These are phyloP conservation scores for Salicornia ramosissima DNA, from an alignment of 148 eudicot genomes.

Conservation along the genomic window DNA sequence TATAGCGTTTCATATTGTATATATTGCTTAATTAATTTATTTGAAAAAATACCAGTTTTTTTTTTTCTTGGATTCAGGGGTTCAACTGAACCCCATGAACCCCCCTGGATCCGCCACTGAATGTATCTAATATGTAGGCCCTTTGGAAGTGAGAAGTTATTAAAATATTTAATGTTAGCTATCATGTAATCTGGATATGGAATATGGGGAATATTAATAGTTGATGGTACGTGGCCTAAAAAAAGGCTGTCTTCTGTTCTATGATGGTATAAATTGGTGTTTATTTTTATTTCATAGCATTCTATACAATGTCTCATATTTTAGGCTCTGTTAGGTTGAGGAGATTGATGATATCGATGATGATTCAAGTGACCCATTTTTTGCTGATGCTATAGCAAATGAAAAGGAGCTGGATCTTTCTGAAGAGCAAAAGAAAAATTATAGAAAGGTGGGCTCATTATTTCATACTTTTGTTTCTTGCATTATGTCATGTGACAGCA, in stretches of 20 bases:
- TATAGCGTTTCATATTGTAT: no score
- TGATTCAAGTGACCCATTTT: conserved; percentile 59
- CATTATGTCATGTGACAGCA: no score
- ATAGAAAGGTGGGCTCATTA: conserved; percentile 57
- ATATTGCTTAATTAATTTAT: no score
- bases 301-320: conserved; percentile 11
- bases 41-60: no score
- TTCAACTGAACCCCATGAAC: no score
- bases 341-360: conserved; percentile 90
- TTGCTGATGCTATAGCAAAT: conserved; percentile 84
- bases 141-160: background rate
- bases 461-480: background rate
- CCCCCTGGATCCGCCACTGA: no score
- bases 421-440: conserved; percentile 70
- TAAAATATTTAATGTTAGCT: background rate
- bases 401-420: conserved; percentile 69
- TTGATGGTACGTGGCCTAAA: background rate
- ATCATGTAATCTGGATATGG: background rate
- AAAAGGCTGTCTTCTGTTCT: background rate
- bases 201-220: background rate
- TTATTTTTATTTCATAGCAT: background rate
- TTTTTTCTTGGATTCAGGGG: no score
- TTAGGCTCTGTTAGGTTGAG: conserved; percentile 60
- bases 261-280: background rate
- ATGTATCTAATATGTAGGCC: background rate